Evolutionary conservation across 139 green algal genomes (phyloP), one percentile per base, ranked within the genome.

Genomic region (Coccomyxa sp.): DNA sequence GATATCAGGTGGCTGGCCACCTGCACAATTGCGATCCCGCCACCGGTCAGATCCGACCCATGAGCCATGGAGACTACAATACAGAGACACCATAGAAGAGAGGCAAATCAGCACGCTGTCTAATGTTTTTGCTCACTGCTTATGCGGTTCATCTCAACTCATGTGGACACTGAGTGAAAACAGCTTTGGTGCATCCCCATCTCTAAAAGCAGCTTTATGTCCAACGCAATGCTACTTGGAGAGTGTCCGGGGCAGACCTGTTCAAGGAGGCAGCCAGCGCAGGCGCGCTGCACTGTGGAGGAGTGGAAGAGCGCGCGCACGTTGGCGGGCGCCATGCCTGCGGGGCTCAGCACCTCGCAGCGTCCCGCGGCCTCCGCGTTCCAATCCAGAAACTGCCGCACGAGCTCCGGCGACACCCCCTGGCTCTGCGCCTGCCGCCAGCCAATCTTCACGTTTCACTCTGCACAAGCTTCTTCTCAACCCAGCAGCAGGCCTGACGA

Each of bases 221-320:
- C 38, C 7, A 51, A 7, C 38, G 7, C 38, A 51, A 51, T 51
- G 38, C 38, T 51, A 7, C 7, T 3, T 51, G 38, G 38, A 7
- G 38, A 51, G 38, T 7, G 38, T 7, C 38, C 38, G 63, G 63
- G 63, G 21, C 77, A 16, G 23, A 90, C 77, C 71, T 91, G 88
- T 30, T 91, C 87, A 76, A 94, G 85, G 78, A 94, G 82, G 85
- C 89, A 94, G 66, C 88, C 89, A 4, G 83, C 80, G 82, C 83
- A 82, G 51, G 86, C 85, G 31, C 66, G 82, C 25, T 71, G 27
- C 57, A n/a, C 67, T 0, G 82, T 85, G 45, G 83, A 83, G 76
- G 81, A 82, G 76, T 91, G 88, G 83, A 95, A 93, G 11, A 94
- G 85, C 67, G 82, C 59, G 75, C 87, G 83, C 77, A 88, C 82